Base-by-base conservation (phyloP, 2,329 filamentous ascomycete species). In the Nemania sp. region DNA sequence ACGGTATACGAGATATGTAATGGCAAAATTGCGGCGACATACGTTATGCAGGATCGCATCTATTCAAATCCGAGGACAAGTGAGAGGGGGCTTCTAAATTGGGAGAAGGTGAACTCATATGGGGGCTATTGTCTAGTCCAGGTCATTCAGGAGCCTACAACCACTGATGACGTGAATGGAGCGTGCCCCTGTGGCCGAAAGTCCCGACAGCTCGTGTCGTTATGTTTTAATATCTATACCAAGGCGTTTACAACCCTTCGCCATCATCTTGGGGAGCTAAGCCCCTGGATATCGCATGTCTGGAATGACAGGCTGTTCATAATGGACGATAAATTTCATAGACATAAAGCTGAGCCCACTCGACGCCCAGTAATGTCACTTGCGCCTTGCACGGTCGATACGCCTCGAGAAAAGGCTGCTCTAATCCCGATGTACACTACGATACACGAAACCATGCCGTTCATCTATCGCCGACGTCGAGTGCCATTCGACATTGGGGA, bases 191-290 rank as follows among this genome's bases (percentile, higher is more conserved):
- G 71, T 45, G 51, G 69, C 8, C 71, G 70, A 11, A 57, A 61
- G 47, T 68, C 66, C 13, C 59, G 54, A 38, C 68, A 66, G 56
- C 70, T 73, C 57, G 69, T 72, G 24, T 76, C 70, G 10, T 65
- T 77, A 4, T 77, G 76, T 56, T 78, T 78, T 62, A 78, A 78
- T 41, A 75, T 78, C 29, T 77, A 78, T 63, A 76, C 76, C 7
- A 77, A 75, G 27, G 24, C 66, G 2, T 78, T 78, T 66, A 70
- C 73, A 2, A 59, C 73, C 13, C 72, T 74, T 6, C 72, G 73
- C 41, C 75, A 77, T 53, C 75, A 77, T 56, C 67, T 72, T n/a
- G 64, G 64, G 47, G 64, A 64, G n/a, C 52, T 66, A 5, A 59
- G 69, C 49, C 66, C 65, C 27, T 68, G 69, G 64, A 66, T 69